Percentiles rank a stretch among this genome's conserved stretches.
phyloP scores from a whole-genome alignment of 1,284 basidiomycete species.

The Exsudoporus floridanus region DNA sequence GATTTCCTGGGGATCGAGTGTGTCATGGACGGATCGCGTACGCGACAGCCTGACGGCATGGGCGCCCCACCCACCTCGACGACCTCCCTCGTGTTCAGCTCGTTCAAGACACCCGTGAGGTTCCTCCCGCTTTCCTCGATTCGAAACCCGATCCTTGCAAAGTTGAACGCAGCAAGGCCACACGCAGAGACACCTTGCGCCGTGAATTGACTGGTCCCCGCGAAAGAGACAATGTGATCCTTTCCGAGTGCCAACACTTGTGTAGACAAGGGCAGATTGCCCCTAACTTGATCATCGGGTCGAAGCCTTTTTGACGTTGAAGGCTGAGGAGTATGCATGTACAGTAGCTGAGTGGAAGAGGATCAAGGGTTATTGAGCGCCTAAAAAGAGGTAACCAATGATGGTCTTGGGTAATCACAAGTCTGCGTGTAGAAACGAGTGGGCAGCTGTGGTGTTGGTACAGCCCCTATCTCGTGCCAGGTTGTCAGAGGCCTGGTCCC shows the following conservation, averaged over 20 bases:
- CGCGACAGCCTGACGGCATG: background rate
- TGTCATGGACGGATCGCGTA: background rate
- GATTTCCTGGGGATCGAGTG: conserved; percentile 42
- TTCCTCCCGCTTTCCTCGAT: conserved; percentile 14
- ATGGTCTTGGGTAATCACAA: background rate
- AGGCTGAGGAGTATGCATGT: conserved; percentile 1
- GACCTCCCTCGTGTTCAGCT: conserved; percentile 19
- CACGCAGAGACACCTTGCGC: conserved; percentile 49
- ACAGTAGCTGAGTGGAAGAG: background rate
- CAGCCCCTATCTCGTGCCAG: too few species aligned
- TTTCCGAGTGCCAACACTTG: conserved; percentile 24
- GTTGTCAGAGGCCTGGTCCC: too few species aligned
- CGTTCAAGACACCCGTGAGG: conserved; percentile 19
- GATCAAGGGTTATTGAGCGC: background rate
- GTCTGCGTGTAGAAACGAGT: background rate
- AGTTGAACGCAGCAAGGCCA: conserved; percentile 63
- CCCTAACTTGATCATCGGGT: background rate
- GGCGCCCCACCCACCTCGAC: conserved; percentile 24
- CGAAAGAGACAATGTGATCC: conserved; percentile 41
- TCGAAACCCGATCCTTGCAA: conserved; percentile 43
- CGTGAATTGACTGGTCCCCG: conserved; percentile 50
- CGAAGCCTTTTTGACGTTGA: background rate
- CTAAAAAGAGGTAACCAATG: background rate
- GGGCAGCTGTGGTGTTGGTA: too few species aligned
- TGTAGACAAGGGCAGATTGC: conserved; percentile 4